Base-by-base conservation (phyloP, 495 filamentous ascomycete genomes). In the Podospora sp. region DNA sequence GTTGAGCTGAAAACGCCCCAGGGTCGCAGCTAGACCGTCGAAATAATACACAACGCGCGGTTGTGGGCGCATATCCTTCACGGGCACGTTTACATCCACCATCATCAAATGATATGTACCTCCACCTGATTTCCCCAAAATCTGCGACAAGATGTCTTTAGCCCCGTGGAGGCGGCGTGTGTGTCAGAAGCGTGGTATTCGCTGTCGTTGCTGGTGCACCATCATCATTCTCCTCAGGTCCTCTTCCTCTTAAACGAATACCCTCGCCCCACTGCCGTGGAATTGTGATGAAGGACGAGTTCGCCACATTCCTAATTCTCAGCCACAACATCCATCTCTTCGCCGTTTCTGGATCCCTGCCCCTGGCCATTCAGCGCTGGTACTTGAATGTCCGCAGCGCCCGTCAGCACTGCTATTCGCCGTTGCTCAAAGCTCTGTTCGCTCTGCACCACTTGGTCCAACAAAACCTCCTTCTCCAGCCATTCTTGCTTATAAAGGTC, bases 381-480 rank as follows among this genome's bases (percentile, higher is more conserved):
- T 21, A 76, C 59, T 25, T 68, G 65, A 18, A 75, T 69, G 35
- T 82, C 77, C 2, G 77, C 75, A 16, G 72, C 71, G 3, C 73
- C 75, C 12, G 71, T 66, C 18, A 82, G 74, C 20, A 85, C 81
- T 5, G 78, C 76, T 64, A 78, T 69, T 18, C 82, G 76, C 53
- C 83, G 71, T 29, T 76, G 72, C 68, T 81, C 76, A 79, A 78
- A 86, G 27, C 74, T 80, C 60, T 85, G 72, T 71, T 89, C 87
- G 68, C 73, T 81, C 66, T 82, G 76, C 22, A 86, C 68, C 36
- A 85, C 82, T 73, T 85, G 85, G 63, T 85, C 81, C 6, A 88
- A 75, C 21, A 89, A 74, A 27, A 82, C 77, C 73, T 97, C 93
- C 76, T 97, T 99, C 75, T 90, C 89, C 2, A 87, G 76, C 92